Base-by-base conservation (phyloP, 2,329 filamentous ascomycete species). In the Penicillium expansum region DNA sequence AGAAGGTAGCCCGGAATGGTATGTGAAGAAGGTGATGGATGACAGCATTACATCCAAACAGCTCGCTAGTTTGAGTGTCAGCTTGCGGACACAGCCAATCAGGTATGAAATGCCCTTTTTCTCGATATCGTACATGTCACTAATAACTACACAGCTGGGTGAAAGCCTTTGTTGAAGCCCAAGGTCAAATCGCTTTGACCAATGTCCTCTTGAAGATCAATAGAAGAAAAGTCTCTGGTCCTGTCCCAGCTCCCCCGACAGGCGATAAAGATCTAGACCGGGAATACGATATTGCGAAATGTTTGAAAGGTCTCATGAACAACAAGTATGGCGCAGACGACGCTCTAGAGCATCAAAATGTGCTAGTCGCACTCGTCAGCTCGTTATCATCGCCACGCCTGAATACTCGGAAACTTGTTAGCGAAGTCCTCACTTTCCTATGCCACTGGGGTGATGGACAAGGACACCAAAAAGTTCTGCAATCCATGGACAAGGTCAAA, bases 241-340 rank as follows among this genome's bases (percentile, higher is more conserved):
- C 90, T 2, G 83, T 86, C 4, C 83, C 84, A 24, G 83, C 86
- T 5, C 75, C 80, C 33, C 84, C 80, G 29, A 76, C 78, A 74
- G 83, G 79, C 56, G 91, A 96, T 67, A 91, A 89, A 73, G 90
- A 93, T 69, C 81, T 94, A 48, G 92, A 97, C 70, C 86, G 89
- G 65, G 92, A 96, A 77, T 97, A 97, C 72, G 94, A 97, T 71
- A 96, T 99, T 61, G 86, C 96, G 71, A 99, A 99, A 78, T 97
- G 94, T 78, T 77, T 99, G 57, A 97, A 97, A 79, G 92, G 92
- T 32, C 78, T 97, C 56, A 96, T 97, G 89, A 99, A 99, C 85
- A 99, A 97, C 83, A 97, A 96, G 74, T 97, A 96, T 73, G 94
- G 94, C 60, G 94, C 94, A 60, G 94, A 99, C 72, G 92, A 99